A percentile compares a stretch with the other conserved stretches of the same genome.
Evolutionary conservation across 169 alveolate species (phyloP).

Genomic region (Plasmodium vivax): DNA sequence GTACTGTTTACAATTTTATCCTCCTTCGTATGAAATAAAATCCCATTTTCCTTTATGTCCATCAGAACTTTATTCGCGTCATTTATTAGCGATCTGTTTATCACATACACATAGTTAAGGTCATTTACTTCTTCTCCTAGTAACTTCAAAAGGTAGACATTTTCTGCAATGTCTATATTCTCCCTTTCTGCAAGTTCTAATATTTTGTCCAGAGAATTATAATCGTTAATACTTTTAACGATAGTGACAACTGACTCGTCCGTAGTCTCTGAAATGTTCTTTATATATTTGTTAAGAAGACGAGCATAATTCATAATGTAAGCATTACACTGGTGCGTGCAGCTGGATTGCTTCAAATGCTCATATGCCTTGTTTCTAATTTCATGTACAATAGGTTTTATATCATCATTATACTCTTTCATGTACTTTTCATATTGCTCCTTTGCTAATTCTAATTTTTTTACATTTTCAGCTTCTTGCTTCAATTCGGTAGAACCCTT

Average conservation of each 20-base stretch:
- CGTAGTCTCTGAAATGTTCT: background rate
- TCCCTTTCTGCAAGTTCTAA: background rate
- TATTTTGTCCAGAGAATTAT: background rate
- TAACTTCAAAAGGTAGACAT: conserved; percentile 7
- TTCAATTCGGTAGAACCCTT: background rate
- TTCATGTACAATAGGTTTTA: background rate
- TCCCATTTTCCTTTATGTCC: background rate
- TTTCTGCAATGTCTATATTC: conserved; percentile 1
- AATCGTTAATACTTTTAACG: conserved; percentile 10
- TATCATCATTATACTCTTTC: background rate
- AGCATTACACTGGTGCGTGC: background rate
- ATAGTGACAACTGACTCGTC: background rate
- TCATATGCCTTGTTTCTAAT: conserved; percentile 5
- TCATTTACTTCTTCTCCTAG: conserved; percentile 15
- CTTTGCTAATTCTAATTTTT: conserved; percentile 1
- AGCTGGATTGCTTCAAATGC: background rate
- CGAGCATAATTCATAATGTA: conserved; percentile 4
- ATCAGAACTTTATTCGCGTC: background rate
- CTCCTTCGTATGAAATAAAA: conserved; percentile 16
- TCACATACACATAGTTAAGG: background rate
- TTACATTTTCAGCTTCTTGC: background rate
- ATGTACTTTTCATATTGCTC: background rate
- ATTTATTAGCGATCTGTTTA: conserved; percentile 8
- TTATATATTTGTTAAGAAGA: conserved; percentile 12
- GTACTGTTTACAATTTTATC: background rate